Base-by-base conservation (phyloP, 257 asterid species). In the Nicotiana tomentosiformis region DNA sequence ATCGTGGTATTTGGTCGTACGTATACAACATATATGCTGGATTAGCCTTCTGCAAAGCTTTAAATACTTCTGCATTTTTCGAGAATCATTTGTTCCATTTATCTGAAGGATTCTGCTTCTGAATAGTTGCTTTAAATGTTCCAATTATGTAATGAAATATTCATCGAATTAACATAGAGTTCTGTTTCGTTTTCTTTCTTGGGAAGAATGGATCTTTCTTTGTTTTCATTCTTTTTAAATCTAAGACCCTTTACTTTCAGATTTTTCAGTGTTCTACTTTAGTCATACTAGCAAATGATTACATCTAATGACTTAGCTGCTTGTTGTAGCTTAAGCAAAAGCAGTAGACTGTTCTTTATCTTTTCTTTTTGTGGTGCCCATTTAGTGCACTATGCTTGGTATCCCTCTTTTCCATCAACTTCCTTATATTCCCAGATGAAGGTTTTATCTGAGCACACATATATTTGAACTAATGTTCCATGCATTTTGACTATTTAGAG, bases 1-100 rank as follows among this genome's bases (percentile, higher is more conserved):
- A 91, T 78, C 98, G 91, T 66, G 98, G 95, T 82, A 84, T 92
- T 90, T 96, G 99, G 99, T 94, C 98, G 97, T 96, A 90, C 90
- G 99, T 96, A 88, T 91, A 84, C 86, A 10, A 35, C 17, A 9
- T 62, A 67, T 80, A 33, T 32, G 51, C 76, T 33, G 76, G 76
- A 67, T 67, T 33, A 33, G 51, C 12, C 20, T 58, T 60, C 66
- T 56, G 82, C 64, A 61, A 39, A 61, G 56, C 26, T 7, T 15
- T 49, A 49, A 23, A 55, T 20, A 37, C 32, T 69, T 74, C 39
- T 10, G 9, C 61, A 49, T 23, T 74, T 74, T 74, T 15, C 35
- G 23, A 29, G 17, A 76, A 76, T 76, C 39, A 74, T 51, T 26
- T 76, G 39, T 51, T 76, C 29, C 64, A 51, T 76, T 76, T 76